Evolutionary conservation across 2,329 filamentous ascomycete genomes (phyloP).

Genomic region (Rhinocladiella similis): DNA sequence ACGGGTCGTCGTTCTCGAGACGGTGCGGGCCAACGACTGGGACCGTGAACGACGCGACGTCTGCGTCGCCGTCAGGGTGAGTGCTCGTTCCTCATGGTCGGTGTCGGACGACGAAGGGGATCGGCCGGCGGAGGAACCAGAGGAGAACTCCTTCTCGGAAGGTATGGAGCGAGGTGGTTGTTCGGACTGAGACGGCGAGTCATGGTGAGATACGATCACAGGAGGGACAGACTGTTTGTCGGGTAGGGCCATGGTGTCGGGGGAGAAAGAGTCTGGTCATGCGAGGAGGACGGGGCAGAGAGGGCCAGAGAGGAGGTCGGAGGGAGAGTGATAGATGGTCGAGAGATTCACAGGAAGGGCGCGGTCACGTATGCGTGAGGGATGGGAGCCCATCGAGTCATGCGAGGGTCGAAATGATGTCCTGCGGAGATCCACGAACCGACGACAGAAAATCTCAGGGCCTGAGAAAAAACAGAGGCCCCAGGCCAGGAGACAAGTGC

Average conservation of each 20-base stretch:
- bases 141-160: slow-evolving; percentile 19
- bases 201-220: slow-evolving; percentile 10
- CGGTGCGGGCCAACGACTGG: slow-evolving; percentile 15
- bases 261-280: neutral
- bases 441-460: neutral
- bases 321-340: too few relatives aligned
- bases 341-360: too few relatives aligned
- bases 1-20: slow-evolving; percentile 44
- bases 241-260: slow-evolving; percentile 11
- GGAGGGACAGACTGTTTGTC: slow-evolving; percentile 15
- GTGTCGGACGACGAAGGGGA: slow-evolving; percentile 19
- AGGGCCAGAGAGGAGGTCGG: neutral
- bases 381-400: too few relatives aligned
- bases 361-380: too few relatives aligned
- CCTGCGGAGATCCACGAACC: too few relatives aligned
- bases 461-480: neutral
- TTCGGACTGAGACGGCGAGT: neutral
- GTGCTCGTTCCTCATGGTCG: slow-evolving; percentile 21
- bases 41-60: slow-evolving; percentile 13
- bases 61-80: slow-evolving; percentile 21
- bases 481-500: too few relatives aligned
- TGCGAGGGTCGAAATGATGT: too few relatives aligned
- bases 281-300: neutral
- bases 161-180: neutral
- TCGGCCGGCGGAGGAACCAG: slow-evolving; percentile 9